A percentile compares a stretch with the other conserved stretches of the same genome.
These are phyloP conservation scores for Phyllostachys edulis DNA, from an alignment of 176 grass and related monocot genomes.

Conservation along the genomic window DNA sequence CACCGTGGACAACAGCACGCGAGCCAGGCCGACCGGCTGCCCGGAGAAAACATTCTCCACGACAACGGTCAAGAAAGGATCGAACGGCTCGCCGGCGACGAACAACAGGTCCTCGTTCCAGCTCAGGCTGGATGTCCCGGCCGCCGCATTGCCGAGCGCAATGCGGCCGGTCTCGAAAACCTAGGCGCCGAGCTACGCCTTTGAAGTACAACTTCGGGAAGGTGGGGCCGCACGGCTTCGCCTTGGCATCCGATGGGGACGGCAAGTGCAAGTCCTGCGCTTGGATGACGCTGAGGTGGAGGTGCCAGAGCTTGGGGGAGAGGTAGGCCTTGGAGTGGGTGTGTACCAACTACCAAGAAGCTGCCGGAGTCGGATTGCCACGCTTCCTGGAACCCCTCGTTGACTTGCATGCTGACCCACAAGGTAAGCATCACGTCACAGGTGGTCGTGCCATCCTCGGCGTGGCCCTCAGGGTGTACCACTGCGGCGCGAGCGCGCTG, in stretches of 20 bases:
- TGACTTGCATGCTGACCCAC: constrained; percentile 91
- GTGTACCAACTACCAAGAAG: constrained; percentile 56
- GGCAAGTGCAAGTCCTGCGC: constrained; percentile 83
- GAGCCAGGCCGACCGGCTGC: constrained; percentile 59
- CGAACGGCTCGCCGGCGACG: constrained; percentile 91
- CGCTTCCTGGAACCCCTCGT: constrained; percentile 95
- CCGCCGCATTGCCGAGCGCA: constrained; percentile 54
- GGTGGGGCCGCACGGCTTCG: constrained; percentile 25
- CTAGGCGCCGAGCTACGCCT: constrained; percentile 77
- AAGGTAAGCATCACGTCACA: constrained; percentile 91
- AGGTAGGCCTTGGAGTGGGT: constrained; percentile 96
- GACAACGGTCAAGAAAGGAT: constrained; percentile 66
- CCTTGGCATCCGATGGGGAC: constrained; percentile 56
- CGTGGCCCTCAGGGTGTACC: constrained; percentile 82
- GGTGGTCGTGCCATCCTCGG: constrained; percentile 27
- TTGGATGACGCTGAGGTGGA: constrained; percentile 84
- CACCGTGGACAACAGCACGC: constrained; percentile 69
- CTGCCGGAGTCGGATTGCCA: constrained; percentile 96
- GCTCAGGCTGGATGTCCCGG: constrained; percentile 71
- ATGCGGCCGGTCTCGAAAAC: constrained; percentile 85
- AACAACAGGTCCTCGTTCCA: constrained; percentile 98
- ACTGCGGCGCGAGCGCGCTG: constrained; percentile 88
- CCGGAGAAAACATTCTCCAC: constrained; percentile 71
- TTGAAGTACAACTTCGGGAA: constrained; percentile 76
- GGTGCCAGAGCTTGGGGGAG: constrained; percentile 93